Conservation (phyloP, 1,284 basidiomycete species). For the Ceratobasidium sp. region DNA sequence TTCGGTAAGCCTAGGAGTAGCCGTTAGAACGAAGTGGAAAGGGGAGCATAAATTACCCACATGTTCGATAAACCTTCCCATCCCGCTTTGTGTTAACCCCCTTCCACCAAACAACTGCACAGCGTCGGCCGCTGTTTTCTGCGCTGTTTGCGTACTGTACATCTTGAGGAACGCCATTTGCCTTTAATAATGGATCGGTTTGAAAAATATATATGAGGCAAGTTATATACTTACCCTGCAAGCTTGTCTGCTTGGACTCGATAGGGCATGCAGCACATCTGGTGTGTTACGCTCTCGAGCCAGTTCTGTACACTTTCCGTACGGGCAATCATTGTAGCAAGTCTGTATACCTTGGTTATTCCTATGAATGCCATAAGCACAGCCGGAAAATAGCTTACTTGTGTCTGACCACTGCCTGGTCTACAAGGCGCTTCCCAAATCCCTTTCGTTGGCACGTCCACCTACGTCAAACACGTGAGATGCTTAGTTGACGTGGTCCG, state of each 20-base stretch:
- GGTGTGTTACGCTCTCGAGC: slow-evolving; percentile 83
- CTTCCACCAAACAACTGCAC: slow-evolving; percentile 53
- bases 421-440: slow-evolving; percentile 86
- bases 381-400: slow-evolving; percentile 58
- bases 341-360: slow-evolving; percentile 49
- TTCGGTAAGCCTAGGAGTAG: slow-evolving; percentile 31
- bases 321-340: slow-evolving; percentile 87
- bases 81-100: slow-evolving; percentile 52
- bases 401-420: slow-evolving; percentile 84
- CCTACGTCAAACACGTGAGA: slow-evolving; percentile 53
- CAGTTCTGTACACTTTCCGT: slow-evolving; percentile 83
- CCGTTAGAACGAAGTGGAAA: background rate
- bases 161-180: slow-evolving; percentile 57
- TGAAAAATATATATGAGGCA: background rate
- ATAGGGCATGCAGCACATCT: slow-evolving; percentile 57
- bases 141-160: slow-evolving; percentile 47
- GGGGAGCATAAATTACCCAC: background rate
- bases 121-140: slow-evolving; percentile 54
- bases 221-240: slow-evolving; percentile 45
- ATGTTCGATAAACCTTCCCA: slow-evolving; percentile 50
- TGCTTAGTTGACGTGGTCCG: background rate
- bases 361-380: background rate
- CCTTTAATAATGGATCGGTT: background rate
- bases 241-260: slow-evolving; percentile 73
- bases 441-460: slow-evolving; percentile 83